Evolutionary conservation across 2,329 filamentous ascomycete species (phyloP), one percentile per base, ranked within the genome.

Genomic region (Lachnellula arida): DNA sequence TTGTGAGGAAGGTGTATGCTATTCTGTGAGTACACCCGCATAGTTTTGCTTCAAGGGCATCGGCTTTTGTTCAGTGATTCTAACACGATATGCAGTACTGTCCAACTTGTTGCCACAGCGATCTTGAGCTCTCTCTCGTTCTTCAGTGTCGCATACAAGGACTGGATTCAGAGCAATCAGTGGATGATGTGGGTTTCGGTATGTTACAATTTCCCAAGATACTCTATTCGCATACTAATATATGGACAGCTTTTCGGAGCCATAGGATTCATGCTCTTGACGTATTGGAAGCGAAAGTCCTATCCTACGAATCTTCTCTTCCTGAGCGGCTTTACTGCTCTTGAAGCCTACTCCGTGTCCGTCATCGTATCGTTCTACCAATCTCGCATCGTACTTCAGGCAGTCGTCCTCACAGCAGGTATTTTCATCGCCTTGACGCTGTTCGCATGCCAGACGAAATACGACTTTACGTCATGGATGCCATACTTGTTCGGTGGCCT

Each of bases 401-500:
- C 94, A 15, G 86, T 96, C 35, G 75, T 96, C 62, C 84, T 99
- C 56, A 99, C 94, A 51, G 87, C 86, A 15, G 88, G 87, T 51
- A 89, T 92, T 69, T 92, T 93, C 69, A 77, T 90, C 66, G 84
- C 89, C 68, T 81, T 91, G 51, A 90, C 87, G 1, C 74, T 92
- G 46, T 97, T 99, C 72, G 94, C 94, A 49, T 96, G 92, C 82
- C 94, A 99, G 78, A 89, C 89, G 62, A 96, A 95, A 73, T 99
- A 99, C 71, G 94, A 99, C 78, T 99, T 99, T 72, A 97, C 93
- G 1, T 87, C 84, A 62, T 99, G 94, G 93, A 89, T 93, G 78
- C 93, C 94, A 17, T 97, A 97, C 71, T 83, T 97, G 3, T 95
- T 95, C 68, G 92, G 92, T 56, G 86, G 81, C 0, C 81, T 99